phyloP scores from a whole-genome alignment of 768 basidiomycete genomes.

The Mycena vitilis region DNA sequence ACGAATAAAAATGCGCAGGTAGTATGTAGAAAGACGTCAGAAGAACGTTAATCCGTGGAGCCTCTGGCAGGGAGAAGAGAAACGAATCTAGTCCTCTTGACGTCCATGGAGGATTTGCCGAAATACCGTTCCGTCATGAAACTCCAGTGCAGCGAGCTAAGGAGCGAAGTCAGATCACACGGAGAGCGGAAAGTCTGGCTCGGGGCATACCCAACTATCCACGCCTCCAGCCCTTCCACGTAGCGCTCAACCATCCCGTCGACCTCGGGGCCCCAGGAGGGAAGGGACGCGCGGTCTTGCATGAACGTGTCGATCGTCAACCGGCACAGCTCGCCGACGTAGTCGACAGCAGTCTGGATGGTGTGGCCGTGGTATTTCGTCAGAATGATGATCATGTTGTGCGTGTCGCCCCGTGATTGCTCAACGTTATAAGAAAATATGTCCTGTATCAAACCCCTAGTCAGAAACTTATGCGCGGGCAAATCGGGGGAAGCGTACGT shows the following conservation, averaged over 20 bases:
- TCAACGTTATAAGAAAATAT: constrained; percentile 84
- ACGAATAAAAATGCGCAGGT: too few relatives aligned
- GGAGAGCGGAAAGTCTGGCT: neutral
- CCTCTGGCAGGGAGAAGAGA: constrained; percentile 55
- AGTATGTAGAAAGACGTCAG: too few relatives aligned
- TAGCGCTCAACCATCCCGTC: constrained; percentile 70
- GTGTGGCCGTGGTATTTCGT: constrained; percentile 69
- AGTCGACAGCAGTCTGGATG: constrained; percentile 72
- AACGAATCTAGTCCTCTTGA: constrained; percentile 67
- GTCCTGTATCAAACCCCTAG: constrained; percentile 55
- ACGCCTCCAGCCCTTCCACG: constrained; percentile 72
- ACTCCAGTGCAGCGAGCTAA: constrained; percentile 74
- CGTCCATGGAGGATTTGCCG: constrained; percentile 62
- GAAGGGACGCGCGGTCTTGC: constrained; percentile 59
- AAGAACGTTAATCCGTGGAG: neutral
- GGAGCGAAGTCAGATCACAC: neutral
- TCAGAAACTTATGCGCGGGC: neutral
- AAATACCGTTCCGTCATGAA: constrained; percentile 79
- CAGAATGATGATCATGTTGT: constrained; percentile 80
- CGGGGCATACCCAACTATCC: constrained; percentile 71
- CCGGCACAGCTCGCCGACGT: constrained; percentile 70
- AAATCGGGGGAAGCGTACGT: constrained; percentile 59
- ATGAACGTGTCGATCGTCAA: constrained; percentile 65
- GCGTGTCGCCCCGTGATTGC: constrained; percentile 74
- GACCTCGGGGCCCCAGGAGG: constrained; percentile 71